Evolutionary conservation across 2,329 filamentous ascomycete species (phyloP), one percentile per base, ranked within the genome.

Genomic region (Mycosphaerelloides madeirae): DNA sequence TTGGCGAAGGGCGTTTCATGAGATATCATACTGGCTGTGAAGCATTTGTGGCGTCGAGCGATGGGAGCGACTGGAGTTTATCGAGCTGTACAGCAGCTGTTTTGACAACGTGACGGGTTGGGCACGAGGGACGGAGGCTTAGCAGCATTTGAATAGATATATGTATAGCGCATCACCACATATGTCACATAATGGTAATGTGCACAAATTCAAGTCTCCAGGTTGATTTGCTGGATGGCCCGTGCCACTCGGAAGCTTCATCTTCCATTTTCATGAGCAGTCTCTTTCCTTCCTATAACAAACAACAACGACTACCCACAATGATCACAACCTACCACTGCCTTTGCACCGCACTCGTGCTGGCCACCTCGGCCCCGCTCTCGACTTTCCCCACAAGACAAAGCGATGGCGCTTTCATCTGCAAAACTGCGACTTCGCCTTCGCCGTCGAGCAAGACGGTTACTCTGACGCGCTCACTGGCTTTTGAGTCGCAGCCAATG

Each of bases 281-380:
- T n/a, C n/a, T 29, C 15, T 40, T 16, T 18, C 36, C 8, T 45
- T 15, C 8, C 19, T 31, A 14, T 40, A 2, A n/a, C 15, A n/a
- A 12, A 16, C 36, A 39, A 44, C 29, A 31, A 13, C 12, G 13
- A 19, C 29, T 7, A 14, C 29, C 3, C 38, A 44, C 37, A 20
- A 51, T 51, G 48, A 11, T 55, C 31, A 47, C 41, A 29, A 78
- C 75, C 47, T 79, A 79, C 65, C 76, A 79, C 67, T 85, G 83
- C 71, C 73, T 82, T 61, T 86, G 83, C 73, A 79, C 72, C 35
- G 75, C 81, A 55, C 75, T 85, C 50, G 68, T 85, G 43, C 72
- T 85, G 50, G 75, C 80, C 16, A 81, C 72, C 34, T 78, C 77
- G 1, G 73, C 77, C 29, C 61, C 70, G 2, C 67, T 85, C 36